Evolutionary conservation across 2,329 filamentous ascomycete species (phyloP), one percentile per base, ranked within the genome.

Genomic region (Lasiodiplodia hormozganensis): DNA sequence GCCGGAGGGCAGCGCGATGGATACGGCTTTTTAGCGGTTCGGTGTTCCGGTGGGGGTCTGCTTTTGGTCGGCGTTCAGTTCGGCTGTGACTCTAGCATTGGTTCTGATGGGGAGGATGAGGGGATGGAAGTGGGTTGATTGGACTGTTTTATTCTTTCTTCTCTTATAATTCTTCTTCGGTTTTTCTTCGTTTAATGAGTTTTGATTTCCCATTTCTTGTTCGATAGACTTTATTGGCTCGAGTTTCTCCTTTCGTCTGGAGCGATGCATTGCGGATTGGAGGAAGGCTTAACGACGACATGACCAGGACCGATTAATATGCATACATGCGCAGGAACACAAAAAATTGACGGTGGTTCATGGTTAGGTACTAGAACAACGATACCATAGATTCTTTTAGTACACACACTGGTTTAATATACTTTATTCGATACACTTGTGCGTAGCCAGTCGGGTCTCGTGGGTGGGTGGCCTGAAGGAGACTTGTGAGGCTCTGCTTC

Each of bases 1-100:
- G 56, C 56, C 56, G 2, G 62, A 65, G 34, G 51, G 62, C 8
- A 54, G 31, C 10, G 49, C 36, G 1, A 65, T 68, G 43, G 65
- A 62, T 21, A 51, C 53, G 47, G 49, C 53, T 68, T 67, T 67
- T 57, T 67, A 58, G 53, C n/a, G 7, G 12, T 56, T 16, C n/a
- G 65, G 65, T 56, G 64, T 66, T 66, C 43, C 11, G 64, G 52
- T 31, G 52, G 52, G 51, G 64, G 64, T 40, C 38, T 66, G 64
- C 52, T 66, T 56, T 54, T 66, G 36, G 38, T 66, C 25, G 57
- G 57, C 57, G 57, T 62, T 62, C 4, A n/a, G 23, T 40, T n/a
- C 36, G 54, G 56, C 10, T 31, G 16, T 28, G 21, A 5, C 2
- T 58, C 56, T 23, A n/a, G n/a, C 18, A n/a, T 21, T 11, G 56